Evolutionary conservation across 1,139 yeast species (phyloP).

Genomic region (Debaryomycetaceae sp.): DNA sequence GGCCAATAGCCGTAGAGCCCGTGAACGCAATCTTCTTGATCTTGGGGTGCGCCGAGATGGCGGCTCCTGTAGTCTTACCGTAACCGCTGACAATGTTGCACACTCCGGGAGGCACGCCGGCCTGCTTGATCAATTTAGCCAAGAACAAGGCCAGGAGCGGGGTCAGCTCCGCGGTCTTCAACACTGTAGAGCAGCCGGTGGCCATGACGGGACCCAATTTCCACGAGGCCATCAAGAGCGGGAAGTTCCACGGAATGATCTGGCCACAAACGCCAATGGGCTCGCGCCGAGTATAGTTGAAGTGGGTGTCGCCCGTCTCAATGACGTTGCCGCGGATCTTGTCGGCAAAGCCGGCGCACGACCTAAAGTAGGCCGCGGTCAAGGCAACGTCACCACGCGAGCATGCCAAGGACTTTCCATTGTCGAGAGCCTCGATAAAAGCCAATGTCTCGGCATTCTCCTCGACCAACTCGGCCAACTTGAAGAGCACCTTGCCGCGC

Average conservation of each 20-base stretch:
- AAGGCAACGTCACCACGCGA: conserved; percentile 9
- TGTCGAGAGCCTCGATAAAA: conserved; percentile 10
- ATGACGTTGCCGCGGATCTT: conserved; percentile 13
- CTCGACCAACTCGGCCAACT: conserved; percentile 11
- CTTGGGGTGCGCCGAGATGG: conserved; percentile 19
- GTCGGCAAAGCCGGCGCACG: conserved; percentile 19
- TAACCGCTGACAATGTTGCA: conserved; percentile 22
- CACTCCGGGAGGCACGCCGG: conserved; percentile 23
- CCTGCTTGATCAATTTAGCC: conserved; percentile 19
- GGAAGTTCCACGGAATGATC: conserved; percentile 30
- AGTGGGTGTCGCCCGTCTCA: conserved; percentile 15
- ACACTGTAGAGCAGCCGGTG: conserved; percentile 23
- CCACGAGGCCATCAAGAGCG: conserved; percentile 27
- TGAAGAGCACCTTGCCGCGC: conserved; percentile 6
- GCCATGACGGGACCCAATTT: conserved; percentile 25
- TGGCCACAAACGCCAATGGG: conserved; percentile 30
- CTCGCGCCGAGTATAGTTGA: conserved; percentile 18
- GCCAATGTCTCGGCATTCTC: conserved; percentile 10
- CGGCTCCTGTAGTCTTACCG: conserved; percentile 21
- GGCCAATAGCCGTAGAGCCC: conserved; percentile 27
- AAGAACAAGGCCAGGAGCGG: conserved; percentile 24
- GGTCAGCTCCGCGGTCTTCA: conserved; percentile 25
- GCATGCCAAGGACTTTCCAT: conserved; percentile 10
- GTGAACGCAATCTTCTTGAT: conserved; percentile 27
- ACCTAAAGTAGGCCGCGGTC: conserved; percentile 12